Evolutionary conservation across 768 basidiomycete species (phyloP), one percentile per base, ranked within the genome.

Genomic region (Boletus insuetus): DNA sequence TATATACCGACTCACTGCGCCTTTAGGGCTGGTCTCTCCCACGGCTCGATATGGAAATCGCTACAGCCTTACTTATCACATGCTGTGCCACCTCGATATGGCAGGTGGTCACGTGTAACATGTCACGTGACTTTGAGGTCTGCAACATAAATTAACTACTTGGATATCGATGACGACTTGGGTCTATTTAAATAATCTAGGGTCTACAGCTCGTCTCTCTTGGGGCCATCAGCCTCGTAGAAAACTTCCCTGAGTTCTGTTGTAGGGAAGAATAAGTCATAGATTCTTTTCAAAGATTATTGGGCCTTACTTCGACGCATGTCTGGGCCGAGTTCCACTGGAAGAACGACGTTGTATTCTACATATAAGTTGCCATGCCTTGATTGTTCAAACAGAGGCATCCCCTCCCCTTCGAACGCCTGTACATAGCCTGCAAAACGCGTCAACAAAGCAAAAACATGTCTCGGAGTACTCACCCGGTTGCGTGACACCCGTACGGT

Each of bases 311-410:
- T 91, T 68, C 77, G 80, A 63, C 84, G 84, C 56, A 82, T 82
- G 46, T 86, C 81, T 46, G 82, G 65, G 46, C 85, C 78, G 34
- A 99, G 72, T 51, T 86, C 80, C 46, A 81, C 73, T 4, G 97
- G 97, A 51, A 99, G 73, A 17, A 98, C 86, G 46, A 99, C 91
- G 53, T 83, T 91, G 74, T 96, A 99, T 71, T 98, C 95, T 50
- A 99, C 80, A 64, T 84, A 98, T 45, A 99, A 75, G 68, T 96
- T 87, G 16, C 97, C 97, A 58, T 83, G 77, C 20, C 73, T 67
- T 11, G 75, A 73, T 55, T 77, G 72, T 53, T 83, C 82, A 64
- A 81, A 86, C 37, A 84, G 68, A 2, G 91, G 89, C 87, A 98
- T 93, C 6, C 97, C 97, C 69, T 99, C 93, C 29, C 82, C 93